phyloP scores from a whole-genome alignment of 2,329 filamentous ascomycete genomes.

The Eutypella sp. region DNA sequence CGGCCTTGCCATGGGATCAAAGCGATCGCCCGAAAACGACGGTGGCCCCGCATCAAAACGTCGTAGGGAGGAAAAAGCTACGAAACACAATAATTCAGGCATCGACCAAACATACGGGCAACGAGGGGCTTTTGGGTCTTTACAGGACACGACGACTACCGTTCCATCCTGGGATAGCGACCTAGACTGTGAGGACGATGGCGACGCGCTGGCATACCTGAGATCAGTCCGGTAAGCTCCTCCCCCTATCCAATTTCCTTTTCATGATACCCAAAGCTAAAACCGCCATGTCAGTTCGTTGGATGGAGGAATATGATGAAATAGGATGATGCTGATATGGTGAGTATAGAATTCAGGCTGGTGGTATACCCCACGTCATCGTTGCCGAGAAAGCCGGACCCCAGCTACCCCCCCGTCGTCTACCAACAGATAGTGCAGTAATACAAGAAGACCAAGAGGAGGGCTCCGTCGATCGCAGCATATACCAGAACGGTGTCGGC shows the following conservation, averaged over 20 bases:
- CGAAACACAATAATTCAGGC: constrained; percentile 6
- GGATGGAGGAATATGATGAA: too few relatives aligned
- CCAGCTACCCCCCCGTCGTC: constrained; percentile 36
- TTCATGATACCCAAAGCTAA: constrained; percentile 16
- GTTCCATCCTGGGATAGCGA: constrained; percentile 34
- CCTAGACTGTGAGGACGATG: constrained; percentile 50
- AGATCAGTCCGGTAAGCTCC: constrained; percentile 53
- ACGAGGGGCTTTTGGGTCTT: constrained; percentile 53
- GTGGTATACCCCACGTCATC: constrained; percentile 65
- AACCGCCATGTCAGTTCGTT: constrained; percentile 11
- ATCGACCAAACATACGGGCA: constrained; percentile 52
- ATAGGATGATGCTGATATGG: constrained; percentile 45
- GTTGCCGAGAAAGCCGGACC: constrained; percentile 56
- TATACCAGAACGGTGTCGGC: constrained; percentile 44
- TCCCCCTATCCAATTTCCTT: not conserved
- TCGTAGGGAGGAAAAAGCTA: not conserved
- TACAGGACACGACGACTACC: constrained; percentile 37
- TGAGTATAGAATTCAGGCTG: constrained; percentile 69
- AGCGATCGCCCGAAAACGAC: constrained; percentile 20
- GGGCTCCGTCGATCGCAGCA: constrained; percentile 32
- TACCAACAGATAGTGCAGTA: constrained; percentile 25
- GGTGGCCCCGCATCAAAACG: constrained; percentile 11
- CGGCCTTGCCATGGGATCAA: constrained; percentile 14
- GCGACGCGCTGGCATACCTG: constrained; percentile 54
- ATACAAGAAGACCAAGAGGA: constrained; percentile 24